Conservation (phyloP, 2,329 filamentous ascomycete genomes). For the Mycosphaerella sp. region DNA sequence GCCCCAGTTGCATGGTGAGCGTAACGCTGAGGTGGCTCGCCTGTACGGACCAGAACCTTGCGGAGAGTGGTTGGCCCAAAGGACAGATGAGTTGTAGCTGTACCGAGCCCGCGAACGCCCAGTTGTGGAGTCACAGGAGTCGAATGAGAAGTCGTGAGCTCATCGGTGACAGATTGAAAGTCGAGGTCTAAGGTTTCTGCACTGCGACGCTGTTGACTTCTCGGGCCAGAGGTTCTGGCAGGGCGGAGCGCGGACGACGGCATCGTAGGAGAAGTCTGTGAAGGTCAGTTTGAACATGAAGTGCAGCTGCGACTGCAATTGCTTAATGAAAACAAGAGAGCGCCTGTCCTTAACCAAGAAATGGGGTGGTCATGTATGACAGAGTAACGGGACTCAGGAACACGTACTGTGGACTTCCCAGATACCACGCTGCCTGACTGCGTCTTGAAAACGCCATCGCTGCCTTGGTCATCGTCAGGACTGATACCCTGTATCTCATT, state of each 20-base stretch:
- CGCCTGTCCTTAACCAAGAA: too few relatives aligned
- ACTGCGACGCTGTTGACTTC: background rate
- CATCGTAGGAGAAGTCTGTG: background rate
- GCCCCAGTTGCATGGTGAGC: background rate
- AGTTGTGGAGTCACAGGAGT: background rate
- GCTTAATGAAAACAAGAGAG: background rate
- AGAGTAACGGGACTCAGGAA: too few relatives aligned
- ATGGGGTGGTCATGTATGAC: too few relatives aligned
- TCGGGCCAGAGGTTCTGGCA: background rate
- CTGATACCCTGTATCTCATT: background rate
- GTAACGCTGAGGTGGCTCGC: too few relatives aligned
- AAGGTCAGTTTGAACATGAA: background rate
- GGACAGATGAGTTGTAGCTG: background rate
- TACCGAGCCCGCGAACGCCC: background rate
- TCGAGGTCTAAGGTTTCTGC: background rate
- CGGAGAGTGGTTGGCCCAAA: background rate
- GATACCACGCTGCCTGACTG: background rate
- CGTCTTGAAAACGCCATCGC: background rate
- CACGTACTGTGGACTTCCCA: background rate
- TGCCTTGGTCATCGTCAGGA: background rate
- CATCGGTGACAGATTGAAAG: background rate
- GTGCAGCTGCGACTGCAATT: background rate
- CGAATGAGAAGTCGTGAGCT: background rate
- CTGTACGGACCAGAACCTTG: background rate
- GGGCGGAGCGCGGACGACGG: background rate